Conservation (phyloP, 1,139 yeast species). For the Wickerhamiella pararugosa region DNA sequence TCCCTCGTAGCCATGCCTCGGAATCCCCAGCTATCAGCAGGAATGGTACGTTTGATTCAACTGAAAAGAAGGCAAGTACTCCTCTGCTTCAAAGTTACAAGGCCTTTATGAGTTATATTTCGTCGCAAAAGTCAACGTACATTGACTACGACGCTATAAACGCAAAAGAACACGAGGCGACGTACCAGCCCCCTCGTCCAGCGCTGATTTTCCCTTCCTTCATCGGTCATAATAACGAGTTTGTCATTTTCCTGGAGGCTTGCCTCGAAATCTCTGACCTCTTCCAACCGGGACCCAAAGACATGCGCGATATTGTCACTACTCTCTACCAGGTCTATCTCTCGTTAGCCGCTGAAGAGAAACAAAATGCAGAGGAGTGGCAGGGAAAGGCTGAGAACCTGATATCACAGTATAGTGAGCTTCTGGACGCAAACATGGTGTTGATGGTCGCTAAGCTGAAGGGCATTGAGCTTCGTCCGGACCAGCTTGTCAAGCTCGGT, state of each 20-base stretch:
- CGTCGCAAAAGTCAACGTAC: constrained; percentile 12
- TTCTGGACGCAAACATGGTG: constrained; percentile 44
- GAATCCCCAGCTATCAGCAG: not conserved
- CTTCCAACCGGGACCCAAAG: constrained; percentile 57
- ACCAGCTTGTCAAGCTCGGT: constrained; percentile 12
- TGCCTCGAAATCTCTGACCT: constrained; percentile 67
- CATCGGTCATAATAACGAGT: constrained; percentile 69
- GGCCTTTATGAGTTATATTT: constrained; percentile 49
- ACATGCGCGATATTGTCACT: constrained; percentile 54
- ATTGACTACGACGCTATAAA: constrained; percentile 14
- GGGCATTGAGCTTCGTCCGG: constrained; percentile 8
- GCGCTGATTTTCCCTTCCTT: constrained; percentile 76
- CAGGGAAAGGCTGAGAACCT: constrained; percentile 44
- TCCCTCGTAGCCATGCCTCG: constrained; percentile 26
- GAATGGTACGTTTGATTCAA: not conserved
- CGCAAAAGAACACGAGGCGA: constrained; percentile 29
- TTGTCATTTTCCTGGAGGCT: constrained; percentile 88
- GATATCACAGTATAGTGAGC: constrained; percentile 29
- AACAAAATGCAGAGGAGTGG: constrained; percentile 38
- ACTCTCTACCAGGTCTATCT: constrained; percentile 76
- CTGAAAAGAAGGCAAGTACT: constrained; percentile 7
- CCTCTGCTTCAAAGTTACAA: constrained; percentile 50
- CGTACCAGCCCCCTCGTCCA: constrained; percentile 87
- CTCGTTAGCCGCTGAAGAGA: constrained; percentile 31
- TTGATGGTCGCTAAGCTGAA: constrained; percentile 48